These are phyloP conservation scores for Aspergillus steynii DNA, from an alignment of 495 filamentous ascomycete genomes.

Conservation along the genomic window DNA sequence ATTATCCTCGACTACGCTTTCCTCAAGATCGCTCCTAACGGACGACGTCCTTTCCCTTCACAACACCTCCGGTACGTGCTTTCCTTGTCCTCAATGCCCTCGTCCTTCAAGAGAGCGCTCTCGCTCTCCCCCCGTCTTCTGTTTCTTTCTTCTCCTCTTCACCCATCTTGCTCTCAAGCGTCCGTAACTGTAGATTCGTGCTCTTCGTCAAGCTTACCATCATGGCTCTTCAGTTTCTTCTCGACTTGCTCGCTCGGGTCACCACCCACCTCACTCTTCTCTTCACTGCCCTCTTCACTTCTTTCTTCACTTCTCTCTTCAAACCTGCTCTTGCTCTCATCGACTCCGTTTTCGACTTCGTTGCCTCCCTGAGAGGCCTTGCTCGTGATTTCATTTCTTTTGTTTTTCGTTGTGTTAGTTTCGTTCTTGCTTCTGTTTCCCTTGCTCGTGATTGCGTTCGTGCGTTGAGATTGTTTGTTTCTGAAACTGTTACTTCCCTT, in stretches of 20 bases:
- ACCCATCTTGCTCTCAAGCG: neutral
- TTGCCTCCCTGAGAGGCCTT: too few species aligned
- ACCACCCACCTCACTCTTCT: too few species aligned
- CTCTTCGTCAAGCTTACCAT: neutral
- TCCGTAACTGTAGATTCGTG: neutral
- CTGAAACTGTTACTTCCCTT: too few species aligned
- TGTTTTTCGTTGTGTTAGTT: too few species aligned
- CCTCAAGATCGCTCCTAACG: neutral
- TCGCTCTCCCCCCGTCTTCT: neutral
- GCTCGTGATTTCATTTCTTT: neutral
- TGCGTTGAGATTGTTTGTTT: too few species aligned
- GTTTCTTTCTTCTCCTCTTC: neutral
- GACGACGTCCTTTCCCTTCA: neutral
- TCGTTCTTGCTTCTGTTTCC: too few species aligned
- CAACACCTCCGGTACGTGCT: neutral
- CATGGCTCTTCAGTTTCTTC: neutral
- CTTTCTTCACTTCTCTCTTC: neutral
- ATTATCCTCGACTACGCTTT: neutral
- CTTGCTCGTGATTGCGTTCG: too few species aligned
- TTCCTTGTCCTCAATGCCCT: neutral
- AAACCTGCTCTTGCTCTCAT: too few species aligned
- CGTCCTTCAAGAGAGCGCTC: neutral
- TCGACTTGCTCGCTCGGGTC: too few species aligned
- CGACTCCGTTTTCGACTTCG: too few species aligned
- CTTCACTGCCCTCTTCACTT: too few species aligned